phyloP scores from a whole-genome alignment of 1,139 yeast species.

The Fermentozyma sake region DNA sequence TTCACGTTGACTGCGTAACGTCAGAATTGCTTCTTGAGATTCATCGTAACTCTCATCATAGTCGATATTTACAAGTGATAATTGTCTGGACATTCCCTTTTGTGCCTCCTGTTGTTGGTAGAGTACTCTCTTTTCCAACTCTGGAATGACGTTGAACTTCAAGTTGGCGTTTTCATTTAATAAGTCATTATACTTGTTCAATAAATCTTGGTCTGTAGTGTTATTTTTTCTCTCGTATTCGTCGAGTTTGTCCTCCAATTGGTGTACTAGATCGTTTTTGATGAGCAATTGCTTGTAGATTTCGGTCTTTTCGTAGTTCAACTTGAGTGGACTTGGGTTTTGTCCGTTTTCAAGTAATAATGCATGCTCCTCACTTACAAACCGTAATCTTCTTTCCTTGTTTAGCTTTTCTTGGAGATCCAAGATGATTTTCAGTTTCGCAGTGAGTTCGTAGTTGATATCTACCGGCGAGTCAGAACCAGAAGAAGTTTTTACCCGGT shows the following conservation, averaged over 20 bases:
- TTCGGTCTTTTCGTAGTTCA: constrained; percentile 55
- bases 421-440: constrained; percentile 31
- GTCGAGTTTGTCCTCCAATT: constrained; percentile 37
- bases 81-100: constrained; percentile 18
- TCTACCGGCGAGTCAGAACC: constrained; percentile 5
- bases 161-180: constrained; percentile 41
- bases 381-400: constrained; percentile 61
- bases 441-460: constrained; percentile 1
- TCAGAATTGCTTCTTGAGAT: constrained; percentile 27
- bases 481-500: too few species aligned
- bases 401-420: constrained; percentile 51
- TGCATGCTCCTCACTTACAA: constrained; percentile 67
- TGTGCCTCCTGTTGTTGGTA: too few species aligned
- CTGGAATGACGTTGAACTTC: constrained; percentile 38
- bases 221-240: constrained; percentile 21
- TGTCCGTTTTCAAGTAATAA: constrained; percentile 52
- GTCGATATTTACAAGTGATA: constrained; percentile 16
- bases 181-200: constrained; percentile 36
- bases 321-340: constrained; percentile 50
- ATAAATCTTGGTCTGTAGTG: constrained; percentile 21
- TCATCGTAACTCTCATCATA: constrained; percentile 14
- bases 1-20: constrained; percentile 50
- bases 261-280: constrained; percentile 45
- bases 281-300: constrained; percentile 42
- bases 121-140: constrained; percentile 28